These are phyloP conservation scores for Trichoderma orchidacearum DNA, from an alignment of 495 filamentous ascomycete species.

Conservation along the genomic window DNA sequence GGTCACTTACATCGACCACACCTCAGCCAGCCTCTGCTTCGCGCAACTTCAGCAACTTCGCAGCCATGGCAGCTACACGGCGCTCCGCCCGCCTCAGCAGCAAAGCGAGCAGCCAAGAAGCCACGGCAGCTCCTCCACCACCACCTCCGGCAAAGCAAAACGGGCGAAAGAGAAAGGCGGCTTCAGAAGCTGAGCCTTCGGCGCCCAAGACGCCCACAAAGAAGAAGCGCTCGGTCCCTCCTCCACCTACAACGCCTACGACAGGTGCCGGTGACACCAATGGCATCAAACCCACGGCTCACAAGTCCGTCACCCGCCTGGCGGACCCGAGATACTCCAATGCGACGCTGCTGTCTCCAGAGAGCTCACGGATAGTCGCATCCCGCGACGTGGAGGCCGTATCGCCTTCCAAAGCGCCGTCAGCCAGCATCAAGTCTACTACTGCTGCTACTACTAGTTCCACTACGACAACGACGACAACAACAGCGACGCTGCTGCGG, in stretches of 20 bases:
- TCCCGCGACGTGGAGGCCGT: slow-evolving; percentile 31
- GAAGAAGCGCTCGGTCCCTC: slow-evolving; percentile 12
- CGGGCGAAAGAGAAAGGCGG: slow-evolving; percentile 15
- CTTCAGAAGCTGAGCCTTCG: neutral
- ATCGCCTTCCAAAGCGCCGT: slow-evolving; percentile 46
- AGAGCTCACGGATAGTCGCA: slow-evolving; percentile 54
- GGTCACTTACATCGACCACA: neutral
- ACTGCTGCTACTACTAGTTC: neutral
- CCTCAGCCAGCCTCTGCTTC: no score
- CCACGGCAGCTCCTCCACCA: slow-evolving; percentile 6
- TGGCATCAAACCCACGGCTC: slow-evolving; percentile 11
- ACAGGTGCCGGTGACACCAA: slow-evolving; percentile 17
- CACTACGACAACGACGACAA: slow-evolving; percentile 38
- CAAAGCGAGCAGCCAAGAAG: neutral
- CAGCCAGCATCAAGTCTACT: neutral
- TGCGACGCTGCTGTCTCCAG: slow-evolving; percentile 65
- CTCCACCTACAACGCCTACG: slow-evolving; percentile 24
- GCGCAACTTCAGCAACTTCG: neutral
- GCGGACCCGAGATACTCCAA: slow-evolving; percentile 44
- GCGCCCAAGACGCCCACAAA: slow-evolving; percentile 20
- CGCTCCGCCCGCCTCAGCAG: neutral
- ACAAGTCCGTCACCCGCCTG: slow-evolving; percentile 23
- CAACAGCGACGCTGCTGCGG: slow-evolving; percentile 60
- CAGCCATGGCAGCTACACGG: neutral
- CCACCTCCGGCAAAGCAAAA: slow-evolving; percentile 6